Conservation (phyloP, 2,329 filamentous ascomycete species). For the Claviceps africana region DNA sequence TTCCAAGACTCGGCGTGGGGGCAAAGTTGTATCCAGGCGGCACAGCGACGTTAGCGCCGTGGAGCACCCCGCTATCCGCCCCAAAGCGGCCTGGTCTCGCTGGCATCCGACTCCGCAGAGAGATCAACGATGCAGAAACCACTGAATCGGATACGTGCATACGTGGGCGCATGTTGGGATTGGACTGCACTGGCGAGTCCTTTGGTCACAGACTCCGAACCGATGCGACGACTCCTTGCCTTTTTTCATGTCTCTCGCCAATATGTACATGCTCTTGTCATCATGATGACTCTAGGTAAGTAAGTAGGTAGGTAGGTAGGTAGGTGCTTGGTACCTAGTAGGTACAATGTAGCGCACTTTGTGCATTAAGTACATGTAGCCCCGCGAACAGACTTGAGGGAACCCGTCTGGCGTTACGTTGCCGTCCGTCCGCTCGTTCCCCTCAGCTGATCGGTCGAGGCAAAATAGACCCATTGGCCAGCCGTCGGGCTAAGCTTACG, state of each 20-base stretch:
- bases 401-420: too few species aligned
- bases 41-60: neutral
- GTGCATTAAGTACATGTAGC: neutral
- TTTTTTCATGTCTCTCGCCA: too few species aligned
- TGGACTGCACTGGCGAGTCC: neutral
- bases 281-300: neutral
- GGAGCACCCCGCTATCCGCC: neutral
- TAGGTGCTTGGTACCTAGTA: too few species aligned
- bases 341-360: neutral
- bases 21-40: neutral
- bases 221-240: too few species aligned
- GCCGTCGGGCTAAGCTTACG: neutral
- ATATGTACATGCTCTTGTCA: neutral
- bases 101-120: too few species aligned
- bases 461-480: neutral
- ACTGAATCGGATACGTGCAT: neutral
- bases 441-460: slow-evolving; percentile 1
- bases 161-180: neutral
- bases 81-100: neutral
- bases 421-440: too few species aligned
- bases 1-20: neutral
- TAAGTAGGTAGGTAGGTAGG: too few species aligned
- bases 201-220: too few species aligned
- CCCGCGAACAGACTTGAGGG: neutral
- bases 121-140: neutral